phyloP scores from a whole-genome alignment of 1,284 basidiomycete genomes.

The Ganoderma meredithae region DNA sequence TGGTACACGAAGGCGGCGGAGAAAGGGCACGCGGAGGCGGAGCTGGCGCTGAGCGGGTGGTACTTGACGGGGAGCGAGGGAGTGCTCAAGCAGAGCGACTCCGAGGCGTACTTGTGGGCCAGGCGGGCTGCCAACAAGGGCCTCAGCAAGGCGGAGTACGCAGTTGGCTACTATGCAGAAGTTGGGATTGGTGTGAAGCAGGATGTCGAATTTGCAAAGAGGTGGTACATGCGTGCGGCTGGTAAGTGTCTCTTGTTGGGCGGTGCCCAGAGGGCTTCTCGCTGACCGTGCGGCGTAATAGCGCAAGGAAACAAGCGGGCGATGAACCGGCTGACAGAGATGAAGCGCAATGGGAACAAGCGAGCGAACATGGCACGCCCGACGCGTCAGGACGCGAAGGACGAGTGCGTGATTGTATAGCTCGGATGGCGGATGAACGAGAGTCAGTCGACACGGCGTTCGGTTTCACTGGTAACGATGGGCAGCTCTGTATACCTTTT shows the following conservation, averaged over 20 bases:
- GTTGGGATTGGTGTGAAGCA: slow-evolving; percentile 98
- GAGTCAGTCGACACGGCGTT: neutral
- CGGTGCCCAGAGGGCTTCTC: neutral
- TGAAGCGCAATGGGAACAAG: slow-evolving; percentile 82
- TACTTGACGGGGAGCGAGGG: slow-evolving; percentile 96
- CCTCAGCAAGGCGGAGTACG: slow-evolving; percentile 93
- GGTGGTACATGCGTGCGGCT: slow-evolving; percentile 98
- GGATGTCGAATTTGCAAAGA: slow-evolving; percentile 94
- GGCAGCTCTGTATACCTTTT: slow-evolving; percentile 13
- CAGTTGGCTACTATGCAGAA: slow-evolving; percentile 97
- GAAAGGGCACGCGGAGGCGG: slow-evolving; percentile 93
- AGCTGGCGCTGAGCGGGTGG: slow-evolving; percentile 97
- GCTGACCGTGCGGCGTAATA: slow-evolving; percentile 40
- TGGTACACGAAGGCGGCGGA: slow-evolving; percentile 99
- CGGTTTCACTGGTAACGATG: neutral
- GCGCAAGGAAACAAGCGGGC: slow-evolving; percentile 95
- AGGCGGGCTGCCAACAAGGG: slow-evolving; percentile 94
- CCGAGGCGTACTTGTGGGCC: slow-evolving; percentile 97
- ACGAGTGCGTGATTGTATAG: slow-evolving; percentile 88
- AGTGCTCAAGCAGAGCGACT: slow-evolving; percentile 96
- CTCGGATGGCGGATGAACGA: slow-evolving; percentile 4
- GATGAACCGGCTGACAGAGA: slow-evolving; percentile 94
- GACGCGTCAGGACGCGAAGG: slow-evolving; percentile 90
- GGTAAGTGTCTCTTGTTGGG: slow-evolving; percentile 59
- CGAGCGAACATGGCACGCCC: slow-evolving; percentile 80